Evolutionary conservation across 352 stramenopile genomes (phyloP).

Genomic region (Globisporangium abappressorium): DNA sequence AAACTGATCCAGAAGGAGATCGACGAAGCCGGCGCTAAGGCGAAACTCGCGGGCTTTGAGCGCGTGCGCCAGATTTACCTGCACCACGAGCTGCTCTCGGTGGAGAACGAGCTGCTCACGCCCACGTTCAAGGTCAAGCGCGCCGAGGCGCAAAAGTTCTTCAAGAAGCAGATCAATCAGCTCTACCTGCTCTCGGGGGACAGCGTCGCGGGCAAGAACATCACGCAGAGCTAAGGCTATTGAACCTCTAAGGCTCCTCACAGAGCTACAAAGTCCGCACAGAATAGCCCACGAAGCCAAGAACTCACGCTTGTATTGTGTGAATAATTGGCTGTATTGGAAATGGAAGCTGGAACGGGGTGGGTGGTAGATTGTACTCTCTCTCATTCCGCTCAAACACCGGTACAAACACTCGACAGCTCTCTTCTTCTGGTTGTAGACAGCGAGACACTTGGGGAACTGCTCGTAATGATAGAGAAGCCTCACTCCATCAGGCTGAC

Average conservation of each 20-base stretch:
- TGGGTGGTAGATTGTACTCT: neutral
- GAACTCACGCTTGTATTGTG: neutral
- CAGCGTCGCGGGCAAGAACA: conserved; percentile 37
- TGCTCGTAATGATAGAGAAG: conserved; percentile 2
- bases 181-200: conserved; percentile 68
- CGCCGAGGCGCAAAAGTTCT: conserved; percentile 49
- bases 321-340: conserved; percentile 12
- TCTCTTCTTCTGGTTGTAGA: neutral
- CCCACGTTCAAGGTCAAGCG: conserved; percentile 97
- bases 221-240: conserved; percentile 19
- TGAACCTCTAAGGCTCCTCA: too few relatives aligned
- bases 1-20: conserved; percentile 45
- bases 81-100: conserved; percentile 87
- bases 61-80: conserved; percentile 90
- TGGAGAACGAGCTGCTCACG: conserved; percentile 95
- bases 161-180: conserved; percentile 66
- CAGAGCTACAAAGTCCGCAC: neutral
- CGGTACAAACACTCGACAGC: neutral
- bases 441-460: neutral
- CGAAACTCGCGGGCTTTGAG: conserved; percentile 92
- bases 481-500: neutral
- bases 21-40: conserved; percentile 44
- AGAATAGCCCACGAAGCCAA: neutral
- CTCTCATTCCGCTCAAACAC: neutral
- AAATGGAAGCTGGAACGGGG: neutral